Conservation (phyloP, 2,329 filamentous ascomycete species). For the Pseudocercospora vitis region DNA sequence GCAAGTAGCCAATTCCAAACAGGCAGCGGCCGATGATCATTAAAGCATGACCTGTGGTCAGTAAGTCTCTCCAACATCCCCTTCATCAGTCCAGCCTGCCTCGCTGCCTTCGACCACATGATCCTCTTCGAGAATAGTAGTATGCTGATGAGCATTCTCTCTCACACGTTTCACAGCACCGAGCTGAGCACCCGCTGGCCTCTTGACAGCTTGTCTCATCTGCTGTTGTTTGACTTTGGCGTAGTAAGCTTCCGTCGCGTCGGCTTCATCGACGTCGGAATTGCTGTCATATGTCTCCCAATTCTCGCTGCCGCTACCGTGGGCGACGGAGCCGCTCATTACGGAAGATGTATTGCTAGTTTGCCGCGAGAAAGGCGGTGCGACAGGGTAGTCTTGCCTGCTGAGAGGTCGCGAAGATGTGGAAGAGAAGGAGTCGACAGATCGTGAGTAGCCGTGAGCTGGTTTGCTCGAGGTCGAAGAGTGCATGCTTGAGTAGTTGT, state of each 20-base stretch:
- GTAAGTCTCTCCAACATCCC: slow-evolving; percentile 38
- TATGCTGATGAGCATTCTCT: slow-evolving; percentile 22
- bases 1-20: background rate
- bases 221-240: slow-evolving; percentile 66
- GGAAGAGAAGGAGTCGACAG: slow-evolving; percentile 30
- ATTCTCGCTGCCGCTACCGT: slow-evolving; percentile 82
- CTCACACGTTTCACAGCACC: slow-evolving; percentile 30
- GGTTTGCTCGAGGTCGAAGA: slow-evolving; percentile 15
- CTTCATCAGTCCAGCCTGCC: slow-evolving; percentile 40
- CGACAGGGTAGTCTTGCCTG: slow-evolving; percentile 29
- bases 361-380: slow-evolving; percentile 36
- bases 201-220: slow-evolving; percentile 47
- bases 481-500: slow-evolving; percentile 25
- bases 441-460: slow-evolving; percentile 19
- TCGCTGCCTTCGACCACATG: slow-evolving; percentile 35
- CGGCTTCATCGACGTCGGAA: slow-evolving; percentile 49
- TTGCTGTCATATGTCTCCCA: slow-evolving; percentile 93
- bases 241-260: slow-evolving; percentile 76
- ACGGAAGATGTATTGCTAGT: slow-evolving; percentile 38
- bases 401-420: slow-evolving; percentile 33
- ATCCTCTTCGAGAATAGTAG: slow-evolving; percentile 30
- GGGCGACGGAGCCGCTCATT: slow-evolving; percentile 31
- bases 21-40: background rate
- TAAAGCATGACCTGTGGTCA: slow-evolving; percentile 21
- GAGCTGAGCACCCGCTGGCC: slow-evolving; percentile 18